Percentiles rank a stretch among this genome's conserved stretches.
phyloP scores from a whole-genome alignment of 495 filamentous ascomycete species.

The Jackrogersella multiformis region DNA sequence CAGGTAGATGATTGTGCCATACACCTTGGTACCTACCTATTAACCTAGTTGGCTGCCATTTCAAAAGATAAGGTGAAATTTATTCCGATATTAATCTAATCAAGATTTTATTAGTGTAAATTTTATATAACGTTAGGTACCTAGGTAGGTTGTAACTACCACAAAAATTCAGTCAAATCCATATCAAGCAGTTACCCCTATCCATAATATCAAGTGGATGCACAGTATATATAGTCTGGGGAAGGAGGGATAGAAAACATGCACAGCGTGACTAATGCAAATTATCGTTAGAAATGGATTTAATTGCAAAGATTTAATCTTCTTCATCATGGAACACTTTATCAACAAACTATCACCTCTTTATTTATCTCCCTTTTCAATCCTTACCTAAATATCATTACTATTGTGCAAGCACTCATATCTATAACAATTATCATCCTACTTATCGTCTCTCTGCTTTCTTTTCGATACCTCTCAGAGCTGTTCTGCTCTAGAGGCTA shows the following conservation, averaged over 20 bases:
- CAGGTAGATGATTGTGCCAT: too few species aligned
- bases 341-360: slow-evolving; percentile 2
- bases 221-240: background rate
- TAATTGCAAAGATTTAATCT: too few species aligned
- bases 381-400: slow-evolving; percentile 28
- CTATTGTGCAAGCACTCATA: slow-evolving; percentile 15
- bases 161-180: background rate
- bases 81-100: too few species aligned
- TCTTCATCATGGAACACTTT: background rate
- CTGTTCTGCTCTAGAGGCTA: background rate
- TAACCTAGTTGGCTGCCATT: too few species aligned
- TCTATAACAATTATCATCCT: slow-evolving; percentile 9
- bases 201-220: background rate
- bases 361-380: background rate
- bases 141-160: too few species aligned
- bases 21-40: too few species aligned
- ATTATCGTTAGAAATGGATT: too few species aligned
- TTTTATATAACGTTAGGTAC: too few species aligned
- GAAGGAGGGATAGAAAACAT: background rate
- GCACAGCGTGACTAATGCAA: background rate
- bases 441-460: slow-evolving; percentile 13
- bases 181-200: background rate
- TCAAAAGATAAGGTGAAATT: too few species aligned
- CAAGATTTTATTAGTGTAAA: too few species aligned
- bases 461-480: background rate